Base-by-base conservation (phyloP, 192 early-diverging fungal genomes). In the Dimargaris cristalligena region DNA sequence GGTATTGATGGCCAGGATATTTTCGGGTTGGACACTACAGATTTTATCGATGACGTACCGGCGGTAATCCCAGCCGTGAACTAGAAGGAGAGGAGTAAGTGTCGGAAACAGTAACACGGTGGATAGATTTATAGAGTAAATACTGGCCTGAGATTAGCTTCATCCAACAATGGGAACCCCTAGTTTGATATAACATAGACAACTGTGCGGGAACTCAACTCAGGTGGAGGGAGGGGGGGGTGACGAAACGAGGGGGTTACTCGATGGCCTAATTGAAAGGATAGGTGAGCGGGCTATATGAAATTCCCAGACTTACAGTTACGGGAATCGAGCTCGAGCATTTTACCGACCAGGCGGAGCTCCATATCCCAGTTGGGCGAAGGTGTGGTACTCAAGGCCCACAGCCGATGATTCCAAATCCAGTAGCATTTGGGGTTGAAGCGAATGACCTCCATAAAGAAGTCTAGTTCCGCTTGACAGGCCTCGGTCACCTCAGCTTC, bases 61-160 rank as follows among this genome's bases (percentile, higher is more conserved):
- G n/a, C 96, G 82, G 73, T 99, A 96, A 65, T 87, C 78, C 96
- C 96, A 99, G 11, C 90, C 96, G 62, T 99, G 96, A 62, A 92
- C 87, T 89, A 59, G 34, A 20, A 23, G 32, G 8, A 16, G 23
- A 18, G 44, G 14, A 25, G 29, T n/a, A 18, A n/a, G n/a, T n/a
- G n/a, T n/a, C n/a, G n/a, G n/a, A n/a, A n/a, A n/a, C n/a, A n/a
- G n/a, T n/a, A n/a, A n/a, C n/a, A n/a, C n/a, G n/a, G n/a, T n/a
- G n/a, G n/a, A n/a, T n/a, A n/a, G n/a, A n/a, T n/a, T n/a, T n/a
- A n/a, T n/a, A n/a, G n/a, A n/a, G n/a, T n/a, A n/a, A n/a, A n/a
- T n/a, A n/a, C n/a, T n/a, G n/a, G n/a, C n/a, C n/a, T n/a, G n/a
- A n/a, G n/a, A n/a, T n/a, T n/a, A n/a, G n/a, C n/a, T n/a, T n/a